phyloP scores from a whole-genome alignment of 164 flowering plant genomes.

The Magnolia changhungtana region DNA sequence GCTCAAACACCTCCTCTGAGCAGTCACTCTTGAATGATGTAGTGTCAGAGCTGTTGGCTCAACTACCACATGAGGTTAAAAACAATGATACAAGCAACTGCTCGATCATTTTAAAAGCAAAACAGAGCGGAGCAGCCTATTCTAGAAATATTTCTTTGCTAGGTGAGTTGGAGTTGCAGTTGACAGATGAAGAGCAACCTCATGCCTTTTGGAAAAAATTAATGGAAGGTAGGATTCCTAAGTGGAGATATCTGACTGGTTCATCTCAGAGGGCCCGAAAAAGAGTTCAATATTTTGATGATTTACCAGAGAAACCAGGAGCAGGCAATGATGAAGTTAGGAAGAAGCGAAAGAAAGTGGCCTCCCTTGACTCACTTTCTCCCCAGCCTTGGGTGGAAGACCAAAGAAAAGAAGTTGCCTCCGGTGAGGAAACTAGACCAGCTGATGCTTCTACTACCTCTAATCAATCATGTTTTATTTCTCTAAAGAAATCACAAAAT shows the following conservation, averaged over 20 bases:
- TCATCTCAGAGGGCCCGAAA: slow-evolving; percentile 55
- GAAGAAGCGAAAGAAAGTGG: slow-evolving; percentile 60
- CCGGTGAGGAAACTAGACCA: slow-evolving; percentile 33
- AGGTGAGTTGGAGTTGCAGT: slow-evolving; percentile 49
- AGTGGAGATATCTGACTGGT: slow-evolving; percentile 56
- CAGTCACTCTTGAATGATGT: slow-evolving; percentile 33
- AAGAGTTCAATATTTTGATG: slow-evolving; percentile 41
- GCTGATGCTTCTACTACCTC: neutral
- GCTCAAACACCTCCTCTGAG: slow-evolving; percentile 22
- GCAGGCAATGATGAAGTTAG: slow-evolving; percentile 33
- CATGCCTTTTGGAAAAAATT: slow-evolving; percentile 67
- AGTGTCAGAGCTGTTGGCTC: slow-evolving; percentile 42
- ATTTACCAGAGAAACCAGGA: slow-evolving; percentile 14
- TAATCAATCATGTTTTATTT: neutral
- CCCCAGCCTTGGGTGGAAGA: slow-evolving; percentile 24
- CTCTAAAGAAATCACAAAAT: neutral
- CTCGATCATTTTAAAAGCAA: slow-evolving; percentile 37
- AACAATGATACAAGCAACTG: slow-evolving; percentile 9
- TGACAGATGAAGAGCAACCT: slow-evolving; percentile 38
- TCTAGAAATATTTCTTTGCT: slow-evolving; percentile 26
- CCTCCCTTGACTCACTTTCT: slow-evolving; percentile 18
- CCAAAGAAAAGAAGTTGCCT: slow-evolving; percentile 23
- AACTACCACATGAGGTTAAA: slow-evolving; percentile 28
- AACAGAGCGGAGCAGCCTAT: slow-evolving; percentile 38
- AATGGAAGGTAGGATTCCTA: slow-evolving; percentile 51